These are phyloP conservation scores for Camellia oleifera DNA, from an alignment of 179 eudicot species.

Conservation along the genomic window DNA sequence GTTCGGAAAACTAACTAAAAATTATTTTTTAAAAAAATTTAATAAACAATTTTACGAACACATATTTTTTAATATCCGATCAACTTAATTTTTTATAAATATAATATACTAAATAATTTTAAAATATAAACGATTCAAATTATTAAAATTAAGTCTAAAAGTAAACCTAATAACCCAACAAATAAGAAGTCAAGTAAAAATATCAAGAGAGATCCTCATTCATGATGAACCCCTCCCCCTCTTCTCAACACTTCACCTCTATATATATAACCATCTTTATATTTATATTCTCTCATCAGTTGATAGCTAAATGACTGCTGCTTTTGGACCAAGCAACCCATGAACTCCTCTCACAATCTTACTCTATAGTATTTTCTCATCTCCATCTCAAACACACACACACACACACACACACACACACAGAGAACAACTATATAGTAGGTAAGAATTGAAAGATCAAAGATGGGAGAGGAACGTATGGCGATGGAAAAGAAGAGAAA, in stretches of 20 bases:
- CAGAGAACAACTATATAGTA: neutral
- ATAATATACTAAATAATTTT: too few relatives aligned
- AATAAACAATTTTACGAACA: too few relatives aligned
- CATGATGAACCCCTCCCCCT: too few relatives aligned
- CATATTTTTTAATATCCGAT: too few relatives aligned
- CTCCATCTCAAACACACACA: too few relatives aligned
- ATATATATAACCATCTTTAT: neutral
- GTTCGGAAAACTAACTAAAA: too few relatives aligned
- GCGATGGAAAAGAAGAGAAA: conserved; percentile 19
- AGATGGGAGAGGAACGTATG: conserved; percentile 6
- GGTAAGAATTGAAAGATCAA: conserved; percentile 10
- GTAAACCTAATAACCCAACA: neutral
- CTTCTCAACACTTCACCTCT: neutral
- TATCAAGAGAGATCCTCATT: neutral
- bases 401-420: conserved; percentile 2
- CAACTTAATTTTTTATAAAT: too few relatives aligned
- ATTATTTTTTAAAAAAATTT: too few relatives aligned
- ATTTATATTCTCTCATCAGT: neutral
- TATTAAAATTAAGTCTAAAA: too few relatives aligned
- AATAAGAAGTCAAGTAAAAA: neutral
- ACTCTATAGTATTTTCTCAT: neutral
- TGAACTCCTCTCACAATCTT: neutral
- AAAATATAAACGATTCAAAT: too few relatives aligned
- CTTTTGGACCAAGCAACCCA: neutral
- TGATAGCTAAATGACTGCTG: neutral